Percentiles rank a stretch among this genome's conserved stretches.
These are phyloP conservation scores for Forsythia suspensa DNA, from an alignment of 257 asterid genomes.

Conservation along the genomic window DNA sequence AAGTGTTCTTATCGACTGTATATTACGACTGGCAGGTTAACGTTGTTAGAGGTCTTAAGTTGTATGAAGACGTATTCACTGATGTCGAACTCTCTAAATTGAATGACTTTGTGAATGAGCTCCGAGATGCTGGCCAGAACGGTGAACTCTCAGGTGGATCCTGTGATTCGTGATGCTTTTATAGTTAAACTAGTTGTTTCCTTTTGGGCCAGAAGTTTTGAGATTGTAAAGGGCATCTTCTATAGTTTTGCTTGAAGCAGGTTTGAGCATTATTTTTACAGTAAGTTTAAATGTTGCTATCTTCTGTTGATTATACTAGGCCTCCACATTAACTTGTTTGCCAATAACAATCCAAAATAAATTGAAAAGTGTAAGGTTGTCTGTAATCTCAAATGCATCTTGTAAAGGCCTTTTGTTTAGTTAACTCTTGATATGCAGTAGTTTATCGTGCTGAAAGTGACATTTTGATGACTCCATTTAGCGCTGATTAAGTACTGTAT, in stretches of 20 bases:
- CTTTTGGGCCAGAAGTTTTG: constrained; percentile 79
- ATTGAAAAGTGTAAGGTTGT: constrained; percentile 3
- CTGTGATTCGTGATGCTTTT: constrained; percentile 87
- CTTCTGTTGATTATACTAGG: constrained; percentile 26
- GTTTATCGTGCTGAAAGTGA: neutral
- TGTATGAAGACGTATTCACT: constrained; percentile 76
- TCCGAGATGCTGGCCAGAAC: constrained; percentile 90
- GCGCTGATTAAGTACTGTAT: constrained; percentile 16
- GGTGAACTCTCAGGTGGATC: constrained; percentile 99
- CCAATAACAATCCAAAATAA: constrained; percentile 10
- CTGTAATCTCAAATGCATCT: neutral
- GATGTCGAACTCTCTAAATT: constrained; percentile 74
- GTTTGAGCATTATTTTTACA: constrained; percentile 64
- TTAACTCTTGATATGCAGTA: neutral
- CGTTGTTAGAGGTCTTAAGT: constrained; percentile 92
- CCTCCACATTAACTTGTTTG: constrained; percentile 13
- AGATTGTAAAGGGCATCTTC: constrained; percentile 71
- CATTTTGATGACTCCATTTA: neutral
- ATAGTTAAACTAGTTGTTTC: constrained; percentile 72
- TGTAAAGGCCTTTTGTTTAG: neutral
- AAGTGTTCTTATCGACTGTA: constrained; percentile 7
- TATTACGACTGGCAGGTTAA: constrained; percentile 60
- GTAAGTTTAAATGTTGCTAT: constrained; percentile 28
- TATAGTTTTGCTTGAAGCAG: constrained; percentile 69
- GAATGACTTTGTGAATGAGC: constrained; percentile 77